Conservation (phyloP, 2,329 filamentous ascomycete species). For the Botrytis deweyae region DNA sequence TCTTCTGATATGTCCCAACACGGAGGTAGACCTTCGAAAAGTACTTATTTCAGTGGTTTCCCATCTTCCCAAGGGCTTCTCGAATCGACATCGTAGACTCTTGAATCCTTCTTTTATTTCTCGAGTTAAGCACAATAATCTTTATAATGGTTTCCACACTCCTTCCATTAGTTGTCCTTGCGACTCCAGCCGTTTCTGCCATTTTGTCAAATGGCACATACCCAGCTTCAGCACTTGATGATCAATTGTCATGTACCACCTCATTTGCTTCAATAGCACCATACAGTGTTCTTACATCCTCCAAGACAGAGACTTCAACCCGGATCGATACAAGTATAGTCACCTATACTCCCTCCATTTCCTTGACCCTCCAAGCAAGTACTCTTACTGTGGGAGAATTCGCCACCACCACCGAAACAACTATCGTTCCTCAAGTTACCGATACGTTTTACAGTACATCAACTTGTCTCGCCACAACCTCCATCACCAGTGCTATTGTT, state of each 20-base stretch:
- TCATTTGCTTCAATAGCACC: background rate
- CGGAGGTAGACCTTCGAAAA: background rate
- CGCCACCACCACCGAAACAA: background rate
- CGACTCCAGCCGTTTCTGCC: slow-evolving; percentile 4
- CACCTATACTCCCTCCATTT: slow-evolving; percentile 2
- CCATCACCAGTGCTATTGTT: background rate
- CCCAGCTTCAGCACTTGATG: background rate
- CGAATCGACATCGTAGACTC: background rate
- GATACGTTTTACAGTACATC: background rate
- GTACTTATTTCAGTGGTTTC: background rate
- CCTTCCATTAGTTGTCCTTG: slow-evolving; percentile 5
- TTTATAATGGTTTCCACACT: background rate
- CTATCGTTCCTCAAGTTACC: background rate
- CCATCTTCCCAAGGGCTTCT: background rate
- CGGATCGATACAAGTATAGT: background rate
- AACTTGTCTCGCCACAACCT: background rate
- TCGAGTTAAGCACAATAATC: background rate
- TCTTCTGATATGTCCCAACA: background rate
- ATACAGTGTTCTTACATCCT: background rate
- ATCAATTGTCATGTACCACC: slow-evolving; percentile 3
- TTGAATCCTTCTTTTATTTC: slow-evolving; percentile 11
- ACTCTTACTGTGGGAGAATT: slow-evolving; percentile 3
- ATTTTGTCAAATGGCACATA: slow-evolving; percentile 3
- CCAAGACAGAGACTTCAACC: background rate
- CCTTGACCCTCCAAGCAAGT: background rate